phyloP scores from a whole-genome alignment of 352 stramenopile species.

The Pythium chondricola region DNA sequence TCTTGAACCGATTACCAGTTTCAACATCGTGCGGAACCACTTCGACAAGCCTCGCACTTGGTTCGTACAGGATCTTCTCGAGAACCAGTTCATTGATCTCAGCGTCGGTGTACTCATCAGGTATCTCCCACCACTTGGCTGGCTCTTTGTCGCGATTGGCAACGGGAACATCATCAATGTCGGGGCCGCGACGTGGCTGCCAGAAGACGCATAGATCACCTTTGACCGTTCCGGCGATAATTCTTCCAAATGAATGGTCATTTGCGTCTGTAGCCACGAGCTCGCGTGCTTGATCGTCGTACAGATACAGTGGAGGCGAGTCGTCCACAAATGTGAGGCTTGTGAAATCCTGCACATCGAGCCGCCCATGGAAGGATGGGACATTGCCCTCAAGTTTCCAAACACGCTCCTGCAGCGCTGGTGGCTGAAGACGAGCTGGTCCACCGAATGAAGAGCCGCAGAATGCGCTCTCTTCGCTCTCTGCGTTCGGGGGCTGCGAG shows the following conservation, averaged over 20 bases:
- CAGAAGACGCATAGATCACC: conserved; percentile 67
- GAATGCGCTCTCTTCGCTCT: conserved; percentile 54
- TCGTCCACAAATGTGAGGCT: conserved; percentile 65
- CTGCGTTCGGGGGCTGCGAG: conserved; percentile 27
- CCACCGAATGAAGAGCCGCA: conserved; percentile 53
- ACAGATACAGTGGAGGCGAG: conserved; percentile 48
- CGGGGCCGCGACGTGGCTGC: conserved; percentile 37
- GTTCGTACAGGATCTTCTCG: conserved; percentile 54
- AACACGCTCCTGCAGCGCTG: conserved; percentile 52
- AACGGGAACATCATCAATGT: conserved; percentile 24
- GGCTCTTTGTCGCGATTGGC: conserved; percentile 33
- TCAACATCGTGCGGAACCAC: conserved; percentile 55
- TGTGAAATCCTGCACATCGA: conserved; percentile 70
- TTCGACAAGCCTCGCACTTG: conserved; percentile 49
- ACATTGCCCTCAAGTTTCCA: conserved; percentile 75
- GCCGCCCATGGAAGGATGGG: conserved; percentile 54
- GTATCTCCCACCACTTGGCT: conserved; percentile 73
- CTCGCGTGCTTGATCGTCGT: conserved; percentile 42
- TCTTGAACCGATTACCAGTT: conserved; percentile 61
- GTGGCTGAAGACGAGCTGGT: conserved; percentile 34
- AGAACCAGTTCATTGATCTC: conserved; percentile 60
- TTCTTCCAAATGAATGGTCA: conserved; percentile 52
- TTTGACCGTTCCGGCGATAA: conserved; percentile 56
- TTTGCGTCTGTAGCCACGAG: conserved; percentile 31
- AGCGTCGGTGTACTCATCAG: conserved; percentile 50